These are phyloP conservation scores for Smittium culicis DNA, from an alignment of 371 early-diverging fungal species.

Conservation along the genomic window DNA sequence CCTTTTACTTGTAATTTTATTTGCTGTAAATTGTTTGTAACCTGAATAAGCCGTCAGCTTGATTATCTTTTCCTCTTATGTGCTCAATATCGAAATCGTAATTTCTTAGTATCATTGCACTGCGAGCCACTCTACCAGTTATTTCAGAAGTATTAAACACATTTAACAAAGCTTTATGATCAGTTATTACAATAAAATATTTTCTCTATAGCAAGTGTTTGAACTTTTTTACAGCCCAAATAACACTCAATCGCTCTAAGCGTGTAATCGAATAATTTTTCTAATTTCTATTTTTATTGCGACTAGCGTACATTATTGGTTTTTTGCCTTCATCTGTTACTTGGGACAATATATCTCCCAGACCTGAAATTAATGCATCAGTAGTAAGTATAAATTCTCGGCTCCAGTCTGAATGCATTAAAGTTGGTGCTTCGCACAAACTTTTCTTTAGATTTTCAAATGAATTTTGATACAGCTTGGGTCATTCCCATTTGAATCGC, in stretches of 20 bases:
- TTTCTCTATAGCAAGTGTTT: not conserved
- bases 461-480: not conserved
- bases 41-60: too few relatives aligned
- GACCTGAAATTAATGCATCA: constrained; percentile 1
- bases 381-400: not conserved
- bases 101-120: constrained; percentile 1
- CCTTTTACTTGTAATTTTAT: too few relatives aligned
- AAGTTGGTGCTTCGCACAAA: not conserved
- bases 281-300: not conserved
- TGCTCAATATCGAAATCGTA: constrained; percentile 4
- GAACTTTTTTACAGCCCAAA: constrained; percentile 11
- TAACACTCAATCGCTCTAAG: not conserved
- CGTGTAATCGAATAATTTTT: not conserved
- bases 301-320: constrained; percentile 1
- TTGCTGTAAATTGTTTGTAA: too few relatives aligned
- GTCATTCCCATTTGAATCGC: not conserved
- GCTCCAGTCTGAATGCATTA: constrained; percentile 1
- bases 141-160: not conserved
- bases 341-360: not conserved
- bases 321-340: not conserved
- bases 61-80: constrained; percentile 3
- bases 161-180: constrained; percentile 4
- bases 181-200: constrained; percentile 5
- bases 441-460: not conserved
- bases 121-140: constrained; percentile 7